These are phyloP conservation scores for Coprinopsis strossmayeri DNA, from an alignment of 768 basidiomycete species.

Conservation along the genomic window DNA sequence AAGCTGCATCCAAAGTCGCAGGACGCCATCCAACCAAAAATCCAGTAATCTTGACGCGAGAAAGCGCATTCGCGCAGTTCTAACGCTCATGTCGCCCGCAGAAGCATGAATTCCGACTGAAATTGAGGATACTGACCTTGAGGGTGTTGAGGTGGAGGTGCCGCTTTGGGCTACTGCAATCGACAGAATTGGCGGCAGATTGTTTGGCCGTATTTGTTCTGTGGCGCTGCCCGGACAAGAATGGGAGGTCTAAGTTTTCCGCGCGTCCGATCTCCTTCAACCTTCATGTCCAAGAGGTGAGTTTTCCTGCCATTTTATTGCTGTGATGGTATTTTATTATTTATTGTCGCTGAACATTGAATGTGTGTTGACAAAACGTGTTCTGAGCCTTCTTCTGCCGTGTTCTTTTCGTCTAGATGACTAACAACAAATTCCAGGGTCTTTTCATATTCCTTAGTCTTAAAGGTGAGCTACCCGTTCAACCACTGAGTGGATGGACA, in stretches of 20 bases:
- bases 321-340: constrained; percentile 26
- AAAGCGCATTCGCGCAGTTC: constrained; percentile 15
- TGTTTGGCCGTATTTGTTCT: no score
- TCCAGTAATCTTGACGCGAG: constrained; percentile 20
- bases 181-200: not conserved
- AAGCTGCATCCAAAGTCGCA: constrained; percentile 42
- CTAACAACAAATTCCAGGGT: not conserved
- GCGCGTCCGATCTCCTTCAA: not conserved
- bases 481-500: no score
- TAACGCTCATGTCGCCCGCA: not conserved
- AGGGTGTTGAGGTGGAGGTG: constrained; percentile 42
- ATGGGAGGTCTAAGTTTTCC: no score
- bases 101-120: constrained; percentile 8
- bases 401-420: not conserved
- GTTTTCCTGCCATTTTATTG: not conserved
- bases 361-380: not conserved
- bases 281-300: constrained; percentile 1
- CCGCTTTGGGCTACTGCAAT: no score
- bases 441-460: not conserved
- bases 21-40: constrained; percentile 34
- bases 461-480: constrained; percentile 9
- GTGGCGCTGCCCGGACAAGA: no score
- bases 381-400: not conserved
- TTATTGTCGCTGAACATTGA: constrained; percentile 63
- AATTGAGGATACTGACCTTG: constrained; percentile 55